phyloP scores from a whole-genome alignment of 2,329 filamentous ascomycete genomes.

The Botrytis paeoniae region DNA sequence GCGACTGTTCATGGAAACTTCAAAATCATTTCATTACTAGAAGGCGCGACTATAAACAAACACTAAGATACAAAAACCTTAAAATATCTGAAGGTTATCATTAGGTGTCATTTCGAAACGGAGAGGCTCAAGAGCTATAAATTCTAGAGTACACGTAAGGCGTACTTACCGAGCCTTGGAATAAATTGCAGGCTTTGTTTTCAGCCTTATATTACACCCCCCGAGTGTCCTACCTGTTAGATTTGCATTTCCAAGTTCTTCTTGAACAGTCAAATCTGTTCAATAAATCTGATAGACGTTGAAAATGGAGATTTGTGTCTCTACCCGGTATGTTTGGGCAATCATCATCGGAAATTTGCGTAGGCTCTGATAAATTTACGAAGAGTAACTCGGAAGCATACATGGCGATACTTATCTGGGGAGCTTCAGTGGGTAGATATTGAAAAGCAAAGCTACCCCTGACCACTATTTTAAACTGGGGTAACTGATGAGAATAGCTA shows the following conservation, averaged over 20 bases:
- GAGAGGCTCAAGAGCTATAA: background rate
- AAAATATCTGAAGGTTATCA: background rate
- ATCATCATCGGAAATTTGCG: background rate
- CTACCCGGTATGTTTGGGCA: background rate
- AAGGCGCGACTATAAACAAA: constrained; percentile 27
- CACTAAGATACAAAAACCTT: background rate
- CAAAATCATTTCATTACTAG: constrained; percentile 29
- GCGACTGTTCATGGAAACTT: constrained; percentile 39
- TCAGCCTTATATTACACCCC: background rate
- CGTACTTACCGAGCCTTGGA: constrained; percentile 12
- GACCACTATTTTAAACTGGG: background rate
- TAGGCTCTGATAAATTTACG: background rate
- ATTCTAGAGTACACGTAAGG: constrained; percentile 13
- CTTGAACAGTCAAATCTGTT: background rate
- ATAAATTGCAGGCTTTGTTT: constrained; percentile 6
- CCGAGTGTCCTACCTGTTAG: background rate
- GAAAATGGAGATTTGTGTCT: background rate
- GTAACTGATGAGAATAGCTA: background rate
- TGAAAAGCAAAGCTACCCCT: constrained; percentile 1
- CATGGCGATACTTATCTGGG: background rate
- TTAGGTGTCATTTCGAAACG: constrained; percentile 1
- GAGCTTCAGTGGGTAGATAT: background rate
- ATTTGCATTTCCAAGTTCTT: background rate
- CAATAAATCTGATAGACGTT: background rate
- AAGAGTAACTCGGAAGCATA: background rate